phyloP scores from a whole-genome alignment of 805 yeast genomes.

The Wickerhamomyces sydowiorum region DNA sequence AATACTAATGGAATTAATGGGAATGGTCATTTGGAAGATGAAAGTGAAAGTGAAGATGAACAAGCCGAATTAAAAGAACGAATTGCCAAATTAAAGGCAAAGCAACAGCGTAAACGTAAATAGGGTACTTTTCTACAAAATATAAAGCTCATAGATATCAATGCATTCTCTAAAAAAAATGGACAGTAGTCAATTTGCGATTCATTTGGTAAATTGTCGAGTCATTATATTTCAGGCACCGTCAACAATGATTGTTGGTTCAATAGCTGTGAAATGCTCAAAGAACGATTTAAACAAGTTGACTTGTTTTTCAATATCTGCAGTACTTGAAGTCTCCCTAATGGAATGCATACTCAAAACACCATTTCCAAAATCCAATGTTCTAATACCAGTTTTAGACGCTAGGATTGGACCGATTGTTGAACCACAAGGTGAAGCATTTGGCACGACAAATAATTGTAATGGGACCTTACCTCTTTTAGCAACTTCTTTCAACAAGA shows the following conservation, averaged over 20 bases:
- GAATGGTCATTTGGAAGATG: constrained; percentile 3
- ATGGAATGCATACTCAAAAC: constrained; percentile 91
- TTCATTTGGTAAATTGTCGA: neutral
- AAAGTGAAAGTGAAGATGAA: constrained; percentile 18
- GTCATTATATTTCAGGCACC: constrained; percentile 5
- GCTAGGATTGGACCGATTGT: constrained; percentile 95
- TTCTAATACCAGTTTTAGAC: constrained; percentile 79
- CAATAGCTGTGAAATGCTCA: constrained; percentile 36
- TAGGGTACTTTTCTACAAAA: neutral
- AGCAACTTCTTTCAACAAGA: constrained; percentile 69
- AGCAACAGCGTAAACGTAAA: constrained; percentile 15
- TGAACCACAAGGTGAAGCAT: constrained; percentile 92
- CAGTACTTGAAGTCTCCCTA: constrained; percentile 84
- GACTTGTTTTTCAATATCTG: constrained; percentile 61
- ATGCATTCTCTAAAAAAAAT: neutral
- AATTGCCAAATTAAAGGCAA: constrained; percentile 18
- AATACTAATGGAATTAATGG: too few species aligned
- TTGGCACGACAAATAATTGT: constrained; percentile 88
- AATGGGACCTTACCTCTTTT: constrained; percentile 66
- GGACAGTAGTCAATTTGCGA: too few species aligned
- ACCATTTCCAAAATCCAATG: constrained; percentile 88
- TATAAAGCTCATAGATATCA: neutral
- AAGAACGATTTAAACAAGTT: constrained; percentile 60
- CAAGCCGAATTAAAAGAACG: constrained; percentile 16
- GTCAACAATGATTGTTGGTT: constrained; percentile 37